These are phyloP conservation scores for Acanthamoeba royreba DNA, from an alignment of 208 protist species.

Conservation along the genomic window DNA sequence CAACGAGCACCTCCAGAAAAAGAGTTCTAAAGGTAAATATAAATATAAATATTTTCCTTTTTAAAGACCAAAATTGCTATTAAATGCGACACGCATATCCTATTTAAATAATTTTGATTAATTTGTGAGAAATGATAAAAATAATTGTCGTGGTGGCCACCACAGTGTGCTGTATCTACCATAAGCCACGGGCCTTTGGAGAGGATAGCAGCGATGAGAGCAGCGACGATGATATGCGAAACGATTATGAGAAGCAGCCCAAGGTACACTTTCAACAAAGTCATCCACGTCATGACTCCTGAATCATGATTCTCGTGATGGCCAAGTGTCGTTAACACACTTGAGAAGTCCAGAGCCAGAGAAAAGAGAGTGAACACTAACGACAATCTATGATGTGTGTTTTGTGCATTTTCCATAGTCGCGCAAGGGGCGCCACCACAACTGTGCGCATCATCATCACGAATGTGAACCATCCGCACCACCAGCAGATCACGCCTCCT, in stretches of 20 bases:
- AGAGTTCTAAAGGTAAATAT: background rate
- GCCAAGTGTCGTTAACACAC: no score
- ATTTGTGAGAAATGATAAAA: background rate
- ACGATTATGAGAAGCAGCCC: conserved; percentile 20
- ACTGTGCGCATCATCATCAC: background rate
- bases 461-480: background rate
- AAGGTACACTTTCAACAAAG: background rate
- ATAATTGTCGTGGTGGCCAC: background rate
- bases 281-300: no score
- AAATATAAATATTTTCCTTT: background rate
- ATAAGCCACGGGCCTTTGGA: background rate
- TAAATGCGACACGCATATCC: background rate
- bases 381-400: no score
- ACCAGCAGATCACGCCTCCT: no score
- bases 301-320: no score
- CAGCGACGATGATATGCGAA: background rate
- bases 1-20: background rate
- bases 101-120: background rate
- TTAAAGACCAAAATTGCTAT: background rate
- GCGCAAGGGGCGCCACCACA: background rate
- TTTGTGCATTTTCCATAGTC: no score
- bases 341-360: no score
- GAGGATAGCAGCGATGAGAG: background rate
- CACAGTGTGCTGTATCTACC: conserved; percentile 22
- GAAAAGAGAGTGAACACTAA: no score